Base-by-base conservation (phyloP, 768 basidiomycete species). In the Suillus decipiens region DNA sequence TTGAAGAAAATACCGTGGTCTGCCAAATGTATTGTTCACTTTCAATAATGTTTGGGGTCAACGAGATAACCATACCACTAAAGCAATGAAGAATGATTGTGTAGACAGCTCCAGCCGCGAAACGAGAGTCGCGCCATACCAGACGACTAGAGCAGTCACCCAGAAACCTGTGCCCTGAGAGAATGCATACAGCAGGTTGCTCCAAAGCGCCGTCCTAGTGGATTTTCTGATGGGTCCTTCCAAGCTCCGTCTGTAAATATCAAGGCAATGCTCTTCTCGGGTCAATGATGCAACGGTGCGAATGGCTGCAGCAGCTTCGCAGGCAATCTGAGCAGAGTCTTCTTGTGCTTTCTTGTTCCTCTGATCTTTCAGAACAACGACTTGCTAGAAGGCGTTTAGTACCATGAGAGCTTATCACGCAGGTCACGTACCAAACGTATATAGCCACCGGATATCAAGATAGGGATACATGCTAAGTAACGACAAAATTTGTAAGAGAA, bases 221-320 rank as follows among this genome's bases (percentile, higher is more conserved):
- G 91, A 89, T 50, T 81, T 74, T 41, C 73, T 76, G 59, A 95
- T 79, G 5, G 95, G 94, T 28, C 66, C 84, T 61, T 93, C 89
- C 60, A 97, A 79, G 69, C 87, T 88, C 61, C 82, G 61, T 68
- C 85, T 86, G 76, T 93, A 93, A 7, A 85, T 70, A 19, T 78
- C 70, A 56, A 83, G 79, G 71, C 92, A 93, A 65, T 95, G 92
- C 34, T 88, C 83, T 73, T 98, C 96, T 28, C 95, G 81, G 0
- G 93, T 96, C 50, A 98, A 80, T 1, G 89, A 82, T 11, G 95
- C 94, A 37, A 98, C 95, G 1, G 95, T 96, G 45, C 92, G 85
- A 68, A 98, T 96, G 12, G 95, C 84, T 10, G 84, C 90, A 36
- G 94, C 93, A 36, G 94, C 93, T 75, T 98, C 95, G 67, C 93